A percentile compares a stretch with the other conserved stretches of the same genome.
Evolutionary conservation across 1,284 basidiomycete species (phyloP).

Genomic region (Erythrobasidium hasegawianum): DNA sequence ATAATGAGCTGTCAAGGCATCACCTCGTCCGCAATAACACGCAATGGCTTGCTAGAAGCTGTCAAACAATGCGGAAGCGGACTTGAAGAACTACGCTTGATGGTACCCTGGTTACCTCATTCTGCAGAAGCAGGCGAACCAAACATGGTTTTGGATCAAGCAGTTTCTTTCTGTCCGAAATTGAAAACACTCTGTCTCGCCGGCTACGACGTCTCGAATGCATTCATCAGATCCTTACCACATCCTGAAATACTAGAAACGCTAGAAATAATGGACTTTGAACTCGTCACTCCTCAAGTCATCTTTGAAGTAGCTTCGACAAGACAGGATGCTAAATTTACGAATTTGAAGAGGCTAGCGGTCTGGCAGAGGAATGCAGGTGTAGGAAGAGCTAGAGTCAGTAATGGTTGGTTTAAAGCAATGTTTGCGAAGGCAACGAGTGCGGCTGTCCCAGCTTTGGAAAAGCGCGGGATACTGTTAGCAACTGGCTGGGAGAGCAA

Average conservation of each 20-base stretch:
- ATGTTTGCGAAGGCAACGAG: constrained; percentile 8
- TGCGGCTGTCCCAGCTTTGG: constrained; percentile 15
- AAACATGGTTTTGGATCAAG: constrained; percentile 26
- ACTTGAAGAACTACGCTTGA: constrained; percentile 28
- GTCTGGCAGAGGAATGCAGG: constrained; percentile 32
- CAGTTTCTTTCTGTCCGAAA: constrained; percentile 11
- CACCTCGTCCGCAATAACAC: constrained; percentile 33
- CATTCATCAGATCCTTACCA: constrained; percentile 21
- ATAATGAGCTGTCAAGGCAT: constrained; percentile 37
- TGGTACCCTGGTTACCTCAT: constrained; percentile 34
- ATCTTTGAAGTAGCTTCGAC: constrained; percentile 22
- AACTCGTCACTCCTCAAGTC: constrained; percentile 23
- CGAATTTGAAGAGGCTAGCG: constrained; percentile 11
- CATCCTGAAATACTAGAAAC: constrained; percentile 13
- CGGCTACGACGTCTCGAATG: constrained; percentile 32
- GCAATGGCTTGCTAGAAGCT: constrained; percentile 20
- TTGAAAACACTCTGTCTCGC: constrained; percentile 25
- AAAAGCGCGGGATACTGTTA: constrained; percentile 11
- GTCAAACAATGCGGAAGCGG: constrained; percentile 10
- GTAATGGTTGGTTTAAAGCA: constrained; percentile 26
- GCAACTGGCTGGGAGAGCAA: constrained; percentile 33
- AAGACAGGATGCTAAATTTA: not conserved
- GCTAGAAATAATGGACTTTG: constrained; percentile 36
- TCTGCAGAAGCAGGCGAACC: constrained; percentile 23
- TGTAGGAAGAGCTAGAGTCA: constrained; percentile 29